phyloP scores from a whole-genome alignment of 208 protist species.

The Novymonas esmeraldas region DNA sequence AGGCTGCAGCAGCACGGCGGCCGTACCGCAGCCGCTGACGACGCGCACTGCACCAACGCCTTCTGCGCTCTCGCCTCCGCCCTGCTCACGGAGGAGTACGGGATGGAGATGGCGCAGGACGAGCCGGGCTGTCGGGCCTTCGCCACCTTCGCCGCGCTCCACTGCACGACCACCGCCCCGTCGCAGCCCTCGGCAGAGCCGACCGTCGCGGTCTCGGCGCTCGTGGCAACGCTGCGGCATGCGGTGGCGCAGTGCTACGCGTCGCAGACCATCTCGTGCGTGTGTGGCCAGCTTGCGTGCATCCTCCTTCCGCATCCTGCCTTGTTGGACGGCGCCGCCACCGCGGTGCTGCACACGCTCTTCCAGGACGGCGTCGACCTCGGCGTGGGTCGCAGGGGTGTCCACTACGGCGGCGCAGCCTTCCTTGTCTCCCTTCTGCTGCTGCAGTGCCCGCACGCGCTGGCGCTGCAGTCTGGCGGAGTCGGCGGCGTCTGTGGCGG shows the following conservation, averaged over 20 bases:
- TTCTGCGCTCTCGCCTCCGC: neutral
- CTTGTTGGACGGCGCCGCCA: conserved; percentile 6
- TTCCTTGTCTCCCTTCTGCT: conserved; percentile 24
- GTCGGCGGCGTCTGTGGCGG: neutral
- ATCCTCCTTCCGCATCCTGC: conserved; percentile 13
- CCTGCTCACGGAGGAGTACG: conserved; percentile 10
- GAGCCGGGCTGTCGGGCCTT: conserved; percentile 22
- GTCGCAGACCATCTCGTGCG: conserved; percentile 29
- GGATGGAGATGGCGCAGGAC: conserved; percentile 20
- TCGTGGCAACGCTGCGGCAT: conserved; percentile 8
- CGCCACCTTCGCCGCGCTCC: conserved; percentile 1
- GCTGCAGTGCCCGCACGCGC: conserved; percentile 10
- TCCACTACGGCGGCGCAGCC: conserved; percentile 19
- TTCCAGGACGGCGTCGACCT: conserved; percentile 12
- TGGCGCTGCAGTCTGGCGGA: conserved; percentile 8
- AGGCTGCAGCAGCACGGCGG: conserved; percentile 8
- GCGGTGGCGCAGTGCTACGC: conserved; percentile 10
- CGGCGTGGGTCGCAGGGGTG: conserved; percentile 11
- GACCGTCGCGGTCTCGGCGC: neutral
- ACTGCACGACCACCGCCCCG: neutral
- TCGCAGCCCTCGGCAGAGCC: neutral
- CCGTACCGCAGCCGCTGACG: neutral
- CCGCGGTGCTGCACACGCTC: conserved; percentile 13
- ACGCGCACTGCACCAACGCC: neutral
- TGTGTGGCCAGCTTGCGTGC: conserved; percentile 11